A percentile compares a stretch with the other conserved stretches of the same genome.
These are phyloP conservation scores for Termitomyces sp. DNA, from an alignment of 768 basidiomycete genomes.

Conservation along the genomic window DNA sequence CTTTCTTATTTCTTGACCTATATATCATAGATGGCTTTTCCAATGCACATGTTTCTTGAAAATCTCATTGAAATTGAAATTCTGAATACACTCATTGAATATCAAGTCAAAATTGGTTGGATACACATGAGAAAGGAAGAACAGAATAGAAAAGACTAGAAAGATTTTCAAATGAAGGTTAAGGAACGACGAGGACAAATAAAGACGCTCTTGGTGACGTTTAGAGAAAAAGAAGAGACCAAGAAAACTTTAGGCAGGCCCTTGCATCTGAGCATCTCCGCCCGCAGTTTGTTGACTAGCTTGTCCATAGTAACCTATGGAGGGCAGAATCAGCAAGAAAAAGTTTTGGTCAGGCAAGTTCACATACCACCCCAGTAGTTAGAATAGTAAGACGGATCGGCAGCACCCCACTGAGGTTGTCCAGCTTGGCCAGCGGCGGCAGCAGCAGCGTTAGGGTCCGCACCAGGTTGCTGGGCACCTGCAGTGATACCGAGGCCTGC, in stretches of 20 bases:
- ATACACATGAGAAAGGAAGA: conserved; percentile 20
- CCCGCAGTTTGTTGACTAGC: conserved; percentile 54
- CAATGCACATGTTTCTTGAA: not conserved
- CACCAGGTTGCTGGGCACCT: conserved; percentile 53
- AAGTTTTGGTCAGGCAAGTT: not conserved
- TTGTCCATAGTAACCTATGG: conserved; percentile 77
- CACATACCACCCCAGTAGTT: conserved; percentile 82
- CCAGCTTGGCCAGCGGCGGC: conserved; percentile 54
- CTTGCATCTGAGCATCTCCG: conserved; percentile 54
- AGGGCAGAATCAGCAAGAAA: conserved; percentile 3
- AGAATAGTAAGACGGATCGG: conserved; percentile 75
- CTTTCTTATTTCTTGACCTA: conserved; percentile 23
- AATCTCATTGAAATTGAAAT: not conserved
- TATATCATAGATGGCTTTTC: conserved; percentile 6
- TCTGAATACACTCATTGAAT: not conserved
- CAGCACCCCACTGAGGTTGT: conserved; percentile 75
- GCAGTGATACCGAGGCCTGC: conserved; percentile 53
- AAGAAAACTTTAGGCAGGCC: conserved; percentile 35
- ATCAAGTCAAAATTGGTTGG: conserved; percentile 1
- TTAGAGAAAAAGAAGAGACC: conserved; percentile 25
- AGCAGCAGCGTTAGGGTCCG: conserved; percentile 49
- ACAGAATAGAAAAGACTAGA: conserved; percentile 12
- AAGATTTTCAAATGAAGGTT: conserved; percentile 15
- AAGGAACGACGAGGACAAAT: conserved; percentile 17
- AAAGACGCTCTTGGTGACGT: conserved; percentile 15